Base-by-base conservation (phyloP, 352 stramenopile species). In the Peronospora destructor region DNA sequence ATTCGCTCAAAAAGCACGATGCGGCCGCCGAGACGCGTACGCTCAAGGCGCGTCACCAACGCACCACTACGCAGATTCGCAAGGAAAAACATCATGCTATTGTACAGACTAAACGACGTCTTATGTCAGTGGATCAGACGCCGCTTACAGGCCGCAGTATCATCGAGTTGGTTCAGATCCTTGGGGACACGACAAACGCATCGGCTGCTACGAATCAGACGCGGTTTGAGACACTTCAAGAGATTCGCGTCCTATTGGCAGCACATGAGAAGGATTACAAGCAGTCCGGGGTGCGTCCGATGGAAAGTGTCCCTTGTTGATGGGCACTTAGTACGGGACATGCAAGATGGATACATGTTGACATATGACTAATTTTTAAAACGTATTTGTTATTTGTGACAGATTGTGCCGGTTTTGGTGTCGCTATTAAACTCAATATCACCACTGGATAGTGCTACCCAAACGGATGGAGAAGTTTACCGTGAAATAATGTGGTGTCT, bases 1-100 rank as follows among this genome's bases (percentile, higher is more conserved):
- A 66, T 45, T 88, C 77, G 57, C 77, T 88, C 47, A 85, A 86
- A 69, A 86, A 88, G 63, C 77, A 88, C 66, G 72, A 88, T 56
- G 63, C 64, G 2, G 48, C 71, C 13, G 68, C 66, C 32, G 73
- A 83, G 46, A 85, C 74, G 5, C 74, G 74, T 38, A 66, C 74
- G 42, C 65, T 71, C 45, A 88, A 88, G 53, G 73, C 73, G 46
- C 74, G 73, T 13, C 69, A 74, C 39, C 55, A 80, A 42, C 77
- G 77, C 56, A 67, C 70, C n/a, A 78, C 63, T 33, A 75, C 64
- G 44, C 72, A 88, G 49, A 71, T 88, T 46, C 74, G 77, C 47
- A 88, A 88, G 59, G 74, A 86, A 59, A 88, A 86, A 52, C 74
- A 74, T 0, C 72, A 66, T 56, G 58, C 73, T 13, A 64, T 65